Base-by-base conservation (phyloP, 1,284 basidiomycete genomes). In the Meripilus lineatus region DNA sequence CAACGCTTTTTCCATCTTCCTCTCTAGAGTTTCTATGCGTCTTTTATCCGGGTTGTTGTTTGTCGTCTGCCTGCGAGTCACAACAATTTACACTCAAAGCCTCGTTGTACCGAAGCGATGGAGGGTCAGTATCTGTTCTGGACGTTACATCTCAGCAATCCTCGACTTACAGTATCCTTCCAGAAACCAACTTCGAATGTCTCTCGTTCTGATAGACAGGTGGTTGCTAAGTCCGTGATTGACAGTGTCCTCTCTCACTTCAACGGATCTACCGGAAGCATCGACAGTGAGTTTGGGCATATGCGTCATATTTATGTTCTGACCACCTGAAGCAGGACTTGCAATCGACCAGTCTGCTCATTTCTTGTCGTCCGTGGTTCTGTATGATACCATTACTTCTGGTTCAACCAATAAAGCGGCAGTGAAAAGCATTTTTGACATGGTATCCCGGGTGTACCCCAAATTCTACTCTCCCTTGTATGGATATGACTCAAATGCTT, bases 131-230 rank as follows among this genome's bases (percentile, higher is more conserved):
- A 10, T n/a, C n/a, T 30, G n/a, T 32, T n/a, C 18, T 4, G n/a
- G 11, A 10, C 5, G n/a, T 11, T 5, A 32, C n/a, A 4, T n/a
- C 10, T 14, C 22, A 21, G 13, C 24, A 18, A 14, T 14, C 13
- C 15, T 8, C n/a, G 10, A 13, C 25, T 5, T n/a, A n/a, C n/a
- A n/a, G n/a, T 25, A 7, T 14, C 13, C 21, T n/a, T n/a, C n/a
- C n/a, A 45, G 44, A 40, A 40, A 40, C 44, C 44, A 3, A 45
- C 26, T 10, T 40, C 38, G n/a, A 45, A 30, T 40, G 22, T 40
- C 26, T 18, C 44, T 11, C 22, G 17, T 22, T 25, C 37, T n/a
- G 38, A 30, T 10, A 22, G 44, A 14, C 14, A 15, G 11, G 35
- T 11, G 11, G 18, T 40, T 10, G 8, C 44, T 32, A 20, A 33